phyloP scores from a whole-genome alignment of 305 asterid genomes.

The Ajuga reptans region DNA sequence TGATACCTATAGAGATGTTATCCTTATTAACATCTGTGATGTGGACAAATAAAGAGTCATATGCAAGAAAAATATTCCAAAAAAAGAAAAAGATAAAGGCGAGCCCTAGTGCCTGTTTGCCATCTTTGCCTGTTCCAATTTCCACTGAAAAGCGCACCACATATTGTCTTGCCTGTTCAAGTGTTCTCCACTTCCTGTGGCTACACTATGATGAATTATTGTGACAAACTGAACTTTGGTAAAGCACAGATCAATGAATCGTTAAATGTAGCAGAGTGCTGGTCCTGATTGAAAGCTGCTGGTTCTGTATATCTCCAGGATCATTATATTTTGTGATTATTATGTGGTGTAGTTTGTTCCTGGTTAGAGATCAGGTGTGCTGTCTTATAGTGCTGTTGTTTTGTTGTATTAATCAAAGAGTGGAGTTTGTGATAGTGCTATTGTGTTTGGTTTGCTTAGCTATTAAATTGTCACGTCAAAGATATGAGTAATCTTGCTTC shows the following conservation, averaged over 20 bases:
- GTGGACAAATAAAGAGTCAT: neutral
- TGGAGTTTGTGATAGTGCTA: neutral
- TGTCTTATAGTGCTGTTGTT: neutral
- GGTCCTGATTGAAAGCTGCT: neutral
- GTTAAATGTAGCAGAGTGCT: neutral
- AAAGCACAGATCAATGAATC: neutral
- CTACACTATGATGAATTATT: neutral
- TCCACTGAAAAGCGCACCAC: neutral
- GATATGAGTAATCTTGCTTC: constrained; percentile 4
- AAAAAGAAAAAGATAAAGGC: neutral
- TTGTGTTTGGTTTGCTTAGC: neutral
- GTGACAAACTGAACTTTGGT: neutral
- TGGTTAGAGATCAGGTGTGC: neutral
- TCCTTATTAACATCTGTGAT: neutral
- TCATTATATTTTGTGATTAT: neutral
- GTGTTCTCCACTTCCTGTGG: neutral
- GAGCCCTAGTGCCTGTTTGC: neutral
- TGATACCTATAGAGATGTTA: neutral
- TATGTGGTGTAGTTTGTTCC: neutral
- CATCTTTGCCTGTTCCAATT: neutral
- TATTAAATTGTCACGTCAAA: constrained; percentile 7
- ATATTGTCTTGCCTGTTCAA: neutral
- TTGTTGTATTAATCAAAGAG: neutral
- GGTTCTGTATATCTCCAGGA: neutral
- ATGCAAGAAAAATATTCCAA: neutral